Evolutionary conservation across 2,329 filamentous ascomycete genomes (phyloP), one percentile per base, ranked within the genome.

Genomic region (Chaetomium olivaceum): DNA sequence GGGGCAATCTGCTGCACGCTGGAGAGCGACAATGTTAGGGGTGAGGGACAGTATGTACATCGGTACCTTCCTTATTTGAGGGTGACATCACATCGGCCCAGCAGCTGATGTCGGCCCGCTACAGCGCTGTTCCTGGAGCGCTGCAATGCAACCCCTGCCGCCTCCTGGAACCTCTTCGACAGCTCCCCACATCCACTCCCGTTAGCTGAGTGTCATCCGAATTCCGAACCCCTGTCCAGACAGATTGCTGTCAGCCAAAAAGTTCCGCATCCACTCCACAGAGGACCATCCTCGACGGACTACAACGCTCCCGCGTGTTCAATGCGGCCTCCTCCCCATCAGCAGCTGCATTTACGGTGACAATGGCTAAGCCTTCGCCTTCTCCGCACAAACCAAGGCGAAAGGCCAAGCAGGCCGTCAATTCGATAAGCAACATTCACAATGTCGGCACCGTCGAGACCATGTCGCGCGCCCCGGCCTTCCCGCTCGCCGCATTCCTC

Each of bases 401-500:
- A 75, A 87, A 82, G 78, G 73, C 75, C 66, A 87, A 83, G 76
- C 86, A 84, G 74, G 77, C 78, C 61, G 75, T 75, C 72, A 78
- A 79, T 68, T 77, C 79, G 71, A 72, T 73, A 71, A 69, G 64
- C 60, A 67, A 7, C 55, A 39, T 60, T 48, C 60, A 61, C 61
- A 71, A 63, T 69, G 27, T 58, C 72, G 59, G 63, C 65, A 75
- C 77, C 62, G 70, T 75, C 62, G 83, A 85, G 69, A 75, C 80
- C 59, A 77, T 85, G 62, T 77, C 84, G 60, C 81, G 83, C 58
- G 78, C 81, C 51, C 94, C 94, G 36, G 87, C 91, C 4, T 98
- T 97, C 74, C 94, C 95, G 50, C 85, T 99, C 25, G 93, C 92
- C 1, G 89, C 93, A n/a, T 94, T 99, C 74, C 85, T 99, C 59